Conservation (phyloP, 805 yeast genomes). For the Starmerella tilneyi region DNA sequence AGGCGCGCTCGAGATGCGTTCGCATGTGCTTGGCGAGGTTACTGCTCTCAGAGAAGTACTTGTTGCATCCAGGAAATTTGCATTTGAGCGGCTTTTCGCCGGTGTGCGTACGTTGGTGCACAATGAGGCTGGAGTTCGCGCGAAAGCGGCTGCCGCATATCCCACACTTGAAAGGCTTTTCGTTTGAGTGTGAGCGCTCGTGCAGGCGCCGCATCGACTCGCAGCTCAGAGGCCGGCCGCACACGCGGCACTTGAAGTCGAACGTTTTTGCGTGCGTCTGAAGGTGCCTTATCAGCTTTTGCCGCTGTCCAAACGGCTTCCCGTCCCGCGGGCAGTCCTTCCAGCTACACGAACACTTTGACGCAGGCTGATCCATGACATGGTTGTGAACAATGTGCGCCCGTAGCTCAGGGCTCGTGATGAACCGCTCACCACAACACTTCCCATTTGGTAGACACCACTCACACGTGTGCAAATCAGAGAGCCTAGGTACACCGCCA, state of each 20-base stretch:
- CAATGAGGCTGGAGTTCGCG: slow-evolving; percentile 69
- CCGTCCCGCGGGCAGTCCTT: slow-evolving; percentile 55
- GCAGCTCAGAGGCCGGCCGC: slow-evolving; percentile 65
- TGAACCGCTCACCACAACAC: slow-evolving; percentile 44
- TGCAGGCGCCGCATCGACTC: slow-evolving; percentile 74
- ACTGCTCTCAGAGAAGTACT: slow-evolving; percentile 78
- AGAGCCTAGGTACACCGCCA: too few relatives aligned
- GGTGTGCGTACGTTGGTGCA: slow-evolving; percentile 77
- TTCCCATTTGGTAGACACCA: slow-evolving; percentile 22
- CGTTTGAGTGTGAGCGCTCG: slow-evolving; percentile 76
- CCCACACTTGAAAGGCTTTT: slow-evolving; percentile 69
- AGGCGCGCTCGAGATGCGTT: slow-evolving; percentile 42
- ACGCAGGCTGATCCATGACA: slow-evolving; percentile 49
- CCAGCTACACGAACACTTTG: slow-evolving; percentile 63
- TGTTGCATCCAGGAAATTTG: slow-evolving; percentile 69
- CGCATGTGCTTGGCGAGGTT: slow-evolving; percentile 81
- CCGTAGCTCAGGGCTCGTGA: slow-evolving; percentile 51
- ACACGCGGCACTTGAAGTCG: slow-evolving; percentile 63
- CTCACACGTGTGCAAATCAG: too few relatives aligned
- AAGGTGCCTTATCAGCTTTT: slow-evolving; percentile 74
- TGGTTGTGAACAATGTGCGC: slow-evolving; percentile 60
- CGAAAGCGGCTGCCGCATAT: slow-evolving; percentile 70
- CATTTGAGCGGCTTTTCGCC: slow-evolving; percentile 83
- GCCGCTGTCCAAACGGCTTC: slow-evolving; percentile 65
- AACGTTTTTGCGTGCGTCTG: slow-evolving; percentile 79